Evolutionary conservation across 176 grass and related monocot species (phyloP), one percentile per base, ranked within the genome.

Genomic region (Musa schizocarpa): DNA sequence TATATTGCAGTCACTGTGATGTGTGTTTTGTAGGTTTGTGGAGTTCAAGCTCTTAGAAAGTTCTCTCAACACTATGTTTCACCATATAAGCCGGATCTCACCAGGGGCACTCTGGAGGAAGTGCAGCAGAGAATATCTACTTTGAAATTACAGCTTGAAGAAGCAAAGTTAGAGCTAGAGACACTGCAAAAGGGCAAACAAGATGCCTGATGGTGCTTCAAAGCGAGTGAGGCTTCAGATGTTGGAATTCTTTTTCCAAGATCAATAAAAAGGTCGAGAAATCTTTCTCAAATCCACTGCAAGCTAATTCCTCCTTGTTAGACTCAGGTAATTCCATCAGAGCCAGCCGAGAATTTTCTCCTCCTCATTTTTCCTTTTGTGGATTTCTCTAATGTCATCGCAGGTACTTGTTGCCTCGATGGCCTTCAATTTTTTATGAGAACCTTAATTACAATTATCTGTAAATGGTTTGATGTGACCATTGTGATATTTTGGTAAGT

Each of bases 141-240:
- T 25, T 81, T 99, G 58, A 95, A 87, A 81, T 83, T 67, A 48
- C 83, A 86, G 63, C 76, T 99, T 43, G 64, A 83, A 82, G 82
- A 81, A 70, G 86, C 91, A 0, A 86, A 99, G 76, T 53, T 73
- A 22, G 96, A 99, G 72, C 74, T 99, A 75, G 96, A 92, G 85
- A 84, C 74, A 75, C 65, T 89, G 78, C 89, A 73, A 79, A 95
- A 99, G 81, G 96, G 91, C n/a, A 88, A 95, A 76, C 82, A 90
- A 76, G 50, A 73, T 69, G 87, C 82, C 2, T 96, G 82, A 92
- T 84, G 34, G 34, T 43, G 34, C 34, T 43, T 43, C 34, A 43
- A 43, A 43, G 34, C 5, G 4, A 43, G 34, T 43, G 3, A 43
- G 4, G 4, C 4, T 43, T 0, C 34, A 50, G 68, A 70, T 61